phyloP scores from a whole-genome alignment of 2,329 filamentous ascomycete genomes.

The Alternaria panax region DNA sequence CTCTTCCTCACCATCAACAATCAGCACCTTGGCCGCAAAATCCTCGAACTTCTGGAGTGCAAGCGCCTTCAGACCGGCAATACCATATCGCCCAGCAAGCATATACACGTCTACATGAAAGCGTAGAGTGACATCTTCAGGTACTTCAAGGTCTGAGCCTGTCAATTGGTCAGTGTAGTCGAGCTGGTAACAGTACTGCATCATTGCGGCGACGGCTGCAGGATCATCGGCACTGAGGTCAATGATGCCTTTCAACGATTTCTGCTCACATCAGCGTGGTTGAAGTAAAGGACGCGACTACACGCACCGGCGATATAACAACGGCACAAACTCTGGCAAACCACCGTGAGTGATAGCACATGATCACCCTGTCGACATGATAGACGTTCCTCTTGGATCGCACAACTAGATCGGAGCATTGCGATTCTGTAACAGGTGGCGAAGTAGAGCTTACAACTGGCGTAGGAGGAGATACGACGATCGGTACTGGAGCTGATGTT shows the following conservation, averaged over 20 bases:
- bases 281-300: background rate
- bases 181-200: slow-evolving; percentile 44
- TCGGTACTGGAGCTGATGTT: slow-evolving; percentile 4
- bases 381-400: slow-evolving; percentile 39
- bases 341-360: slow-evolving; percentile 42
- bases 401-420: slow-evolving; percentile 40
- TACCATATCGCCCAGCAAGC: slow-evolving; percentile 39
- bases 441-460: slow-evolving; percentile 1
- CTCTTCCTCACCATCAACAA: slow-evolving; percentile 33
- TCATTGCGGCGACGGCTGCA: slow-evolving; percentile 43
- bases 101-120: slow-evolving; percentile 41
- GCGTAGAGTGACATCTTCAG: slow-evolving; percentile 31
- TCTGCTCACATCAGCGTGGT: slow-evolving; percentile 25
- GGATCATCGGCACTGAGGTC: slow-evolving; percentile 43
- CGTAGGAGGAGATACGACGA: background rate
- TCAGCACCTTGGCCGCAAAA: slow-evolving; percentile 29
- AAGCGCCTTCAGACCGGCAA: slow-evolving; percentile 34
- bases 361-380: slow-evolving; percentile 40
- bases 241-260: slow-evolving; percentile 33
- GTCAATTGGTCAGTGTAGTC: slow-evolving; percentile 38
- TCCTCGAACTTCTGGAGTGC: slow-evolving; percentile 39
- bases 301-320: slow-evolving; percentile 29
- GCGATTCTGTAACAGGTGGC: slow-evolving; percentile 17
- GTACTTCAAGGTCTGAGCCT: slow-evolving; percentile 25
- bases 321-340: slow-evolving; percentile 41